Percentiles rank a stretch among this genome's conserved stretches.
These are phyloP conservation scores for Neoascochyta sp. DNA, from an alignment of 2,329 filamentous ascomycete genomes.

Conservation along the genomic window DNA sequence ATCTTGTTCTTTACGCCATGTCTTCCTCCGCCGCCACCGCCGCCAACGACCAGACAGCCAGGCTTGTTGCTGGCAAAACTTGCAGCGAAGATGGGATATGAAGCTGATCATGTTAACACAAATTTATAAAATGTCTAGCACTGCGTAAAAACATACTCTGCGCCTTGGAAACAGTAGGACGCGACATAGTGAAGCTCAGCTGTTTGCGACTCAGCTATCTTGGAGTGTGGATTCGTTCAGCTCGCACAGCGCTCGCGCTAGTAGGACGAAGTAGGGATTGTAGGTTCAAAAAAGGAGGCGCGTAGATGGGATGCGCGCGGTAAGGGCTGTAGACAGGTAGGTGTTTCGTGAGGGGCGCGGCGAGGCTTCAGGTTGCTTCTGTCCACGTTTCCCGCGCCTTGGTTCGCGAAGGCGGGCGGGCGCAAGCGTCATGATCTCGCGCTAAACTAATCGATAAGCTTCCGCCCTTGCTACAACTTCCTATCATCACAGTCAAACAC, in stretches of 20 bases:
- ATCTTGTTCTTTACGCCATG: constrained; percentile 74
- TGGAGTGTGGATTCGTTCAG: constrained; percentile 2
- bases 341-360: neutral
- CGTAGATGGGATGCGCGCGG: neutral
- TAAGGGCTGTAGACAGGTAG: neutral
- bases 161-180: constrained; percentile 29
- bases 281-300: no score
- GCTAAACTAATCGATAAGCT: constrained; percentile 2
- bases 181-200: constrained; percentile 23
- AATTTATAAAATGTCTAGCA: no score
- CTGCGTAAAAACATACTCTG: constrained; percentile 17
- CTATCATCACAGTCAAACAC: no score
- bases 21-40: constrained; percentile 74
- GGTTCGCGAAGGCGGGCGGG: constrained; percentile 7
- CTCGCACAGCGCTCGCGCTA: no score
- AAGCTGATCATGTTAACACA: no score
- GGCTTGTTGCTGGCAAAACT: constrained; percentile 78
- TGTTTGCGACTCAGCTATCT: constrained; percentile 9
- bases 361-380: constrained; percentile 2
- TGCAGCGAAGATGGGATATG: constrained; percentile 79
- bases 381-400: constrained; percentile 12
- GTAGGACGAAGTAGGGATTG: constrained; percentile 4
- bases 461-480: neutral
- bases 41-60: constrained; percentile 71
- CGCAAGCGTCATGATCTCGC: constrained; percentile 12